Evolutionary conservation across 2,329 filamentous ascomycete species (phyloP).

Genomic region (Boeremia lycopersici): DNA sequence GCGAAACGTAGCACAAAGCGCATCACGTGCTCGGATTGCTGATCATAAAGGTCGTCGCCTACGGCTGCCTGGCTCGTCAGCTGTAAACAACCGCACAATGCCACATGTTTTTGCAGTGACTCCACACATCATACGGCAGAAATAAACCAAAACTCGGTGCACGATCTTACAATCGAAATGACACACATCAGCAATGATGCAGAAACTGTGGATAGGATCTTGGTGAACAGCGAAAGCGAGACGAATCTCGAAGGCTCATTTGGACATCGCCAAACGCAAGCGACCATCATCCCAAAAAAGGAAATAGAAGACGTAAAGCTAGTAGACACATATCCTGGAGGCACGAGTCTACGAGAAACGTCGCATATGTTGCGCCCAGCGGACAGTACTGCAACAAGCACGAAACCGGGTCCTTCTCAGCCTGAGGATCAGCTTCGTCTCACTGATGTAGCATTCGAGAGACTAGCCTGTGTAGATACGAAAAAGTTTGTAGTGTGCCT

Average conservation of each 20-base stretch:
- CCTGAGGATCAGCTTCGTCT: background rate
- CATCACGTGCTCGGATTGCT: background rate
- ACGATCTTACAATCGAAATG: background rate
- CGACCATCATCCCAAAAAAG: background rate
- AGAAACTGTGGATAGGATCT: background rate
- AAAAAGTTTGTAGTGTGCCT: background rate
- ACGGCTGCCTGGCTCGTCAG: background rate
- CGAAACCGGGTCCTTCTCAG: background rate
- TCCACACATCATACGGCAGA: background rate
- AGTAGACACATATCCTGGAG: background rate
- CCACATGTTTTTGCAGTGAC: background rate
- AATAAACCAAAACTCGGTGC: background rate
- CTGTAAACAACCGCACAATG: background rate
- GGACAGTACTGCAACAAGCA: too few species aligned
- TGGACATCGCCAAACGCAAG: background rate
- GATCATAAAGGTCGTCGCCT: background rate
- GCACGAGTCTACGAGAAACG: background rate
- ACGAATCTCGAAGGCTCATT: background rate
- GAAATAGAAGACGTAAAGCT: background rate
- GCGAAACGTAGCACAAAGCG: background rate
- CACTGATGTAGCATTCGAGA: background rate
- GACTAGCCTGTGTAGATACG: background rate
- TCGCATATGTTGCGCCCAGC: background rate
- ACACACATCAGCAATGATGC: background rate
- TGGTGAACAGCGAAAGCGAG: background rate